Base-by-base conservation (phyloP, 2,329 filamentous ascomycete genomes). In the Fusarium nisikadoi region DNA sequence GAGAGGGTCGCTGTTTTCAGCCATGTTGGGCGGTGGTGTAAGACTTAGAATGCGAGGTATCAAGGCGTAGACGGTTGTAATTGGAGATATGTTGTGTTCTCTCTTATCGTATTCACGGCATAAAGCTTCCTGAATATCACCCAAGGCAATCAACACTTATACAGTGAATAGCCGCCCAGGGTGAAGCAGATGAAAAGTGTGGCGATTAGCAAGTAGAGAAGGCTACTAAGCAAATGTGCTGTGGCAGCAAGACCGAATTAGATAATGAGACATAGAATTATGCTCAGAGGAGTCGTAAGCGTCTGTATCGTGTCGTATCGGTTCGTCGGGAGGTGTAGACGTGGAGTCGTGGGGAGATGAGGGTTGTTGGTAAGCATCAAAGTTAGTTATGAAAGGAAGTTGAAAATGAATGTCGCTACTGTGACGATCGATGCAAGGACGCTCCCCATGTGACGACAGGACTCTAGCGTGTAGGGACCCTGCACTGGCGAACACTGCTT, bases 391-490 rank as follows among this genome's bases (percentile, higher is more conserved):
- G 27, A 52, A 67, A 52, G 39, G 35, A 62, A 58, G 50, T 43
- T 38, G 36, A 64, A 62, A 64, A 58, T 72, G 59, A 60, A 70
- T 42, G 56, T 62, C 45, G 47, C 69, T 23, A 39, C 52, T 60
- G 29, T 45, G 42, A 59, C 29, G 46, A 46, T 71, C 53, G 67
- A 71, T 70, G 62, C 62, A 63, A 75, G 61, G 62, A 62, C 60
- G 41, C 65, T 57, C 60, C 36, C 70, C 70, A 72, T 72, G 70
- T 73, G 70, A 73, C 70, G 61, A 73, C 57, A 42, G 38, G 56
- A 50, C 46, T 41, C 31, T 70, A 71, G 57, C 61, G 62, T 42
- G 29, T 19, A 43, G 35, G 45, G 55, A 66, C 69, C 72, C 72
- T 75, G 65, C 55, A 60, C 70, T 69, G 55, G 61, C 42, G 41